Evolutionary conservation across 164 flowering plant species (phyloP), one percentile per base, ranked within the genome.

Genomic region (Vitis amurensis): DNA sequence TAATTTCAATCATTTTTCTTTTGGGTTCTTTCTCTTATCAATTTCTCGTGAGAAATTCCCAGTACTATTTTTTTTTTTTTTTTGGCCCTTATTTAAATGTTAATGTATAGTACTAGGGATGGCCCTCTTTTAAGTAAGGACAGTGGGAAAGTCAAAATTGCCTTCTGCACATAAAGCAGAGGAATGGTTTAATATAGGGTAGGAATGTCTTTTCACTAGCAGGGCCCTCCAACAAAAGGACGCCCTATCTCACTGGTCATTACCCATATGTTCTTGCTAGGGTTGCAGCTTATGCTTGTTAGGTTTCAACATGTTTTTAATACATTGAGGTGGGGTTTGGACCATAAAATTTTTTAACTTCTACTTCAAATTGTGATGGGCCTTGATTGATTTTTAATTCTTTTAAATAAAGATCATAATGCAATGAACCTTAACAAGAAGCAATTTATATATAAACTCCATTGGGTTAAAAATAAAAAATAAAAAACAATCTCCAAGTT

Each of bases 81-180:
- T 11, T 19, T 37, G 2, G 44, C 44, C 44, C 44, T 37, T 3
- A 1, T 37, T 37, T 37, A 37, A 37, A 37, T 37, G 44, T 37
- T 37, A 37, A 37, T 37, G 44, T 12, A 60, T 9, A 66, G 48
- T 55, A 55, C 61, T 52, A 56, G 59, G 69, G 30, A 44, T 62
- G 68, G 74, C 44, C 70, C 69, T 56, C 31, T 47, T 8, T 7
- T 17, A 11, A 59, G 61, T 17, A 49, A 29, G 71, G 53, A 30
- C 15, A 23, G 16, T 23, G 57, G 56, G 53, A 65, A 75, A 55
- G 71, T 61, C 78, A 70, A 56, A 67, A 67, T 66, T 44, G 37
- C 63, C 74, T 23, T 9, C 58, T 49, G 10, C 50, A 23, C 23
- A 11, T 9, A 8, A 48, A 50, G n/a, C 11, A 48, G 52, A 19